Evolutionary conservation across 2,329 filamentous ascomycete genomes (phyloP), one percentile per base, ranked within the genome.

Genomic region (Trichoderma sp.): DNA sequence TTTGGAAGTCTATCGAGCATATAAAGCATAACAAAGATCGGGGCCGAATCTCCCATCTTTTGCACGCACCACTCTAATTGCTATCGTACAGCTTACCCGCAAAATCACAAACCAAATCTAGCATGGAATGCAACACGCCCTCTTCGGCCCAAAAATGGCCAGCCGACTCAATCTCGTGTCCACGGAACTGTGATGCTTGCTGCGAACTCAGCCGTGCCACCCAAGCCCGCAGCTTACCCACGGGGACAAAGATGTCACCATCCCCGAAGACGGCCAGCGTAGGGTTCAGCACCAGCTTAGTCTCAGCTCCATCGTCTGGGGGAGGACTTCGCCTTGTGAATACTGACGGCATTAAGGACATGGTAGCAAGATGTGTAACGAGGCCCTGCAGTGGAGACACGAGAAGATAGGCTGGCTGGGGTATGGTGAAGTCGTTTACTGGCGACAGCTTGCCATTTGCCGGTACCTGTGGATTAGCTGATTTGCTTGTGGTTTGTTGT

Each of bases 211-310:
- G 78, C 68, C 81, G 83, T 48, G 80, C 79, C 10, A 82, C 82
- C 94, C 94, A 97, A 1, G 82, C 79, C 12, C 86, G 84, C 72
- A 94, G 81, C 76, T 87, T 91, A 68, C 83, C 84, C 4, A 81
- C 82, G 1, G 89, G 86, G 1, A 92, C 89, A 71, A 97, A 96
- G 0, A 84, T 79, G 76, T 98, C 94, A 4, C 85, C 82, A 60
- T 90, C 87, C 1, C 94, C 94, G 74, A 89, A 97, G 0, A 97
- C 78, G 0, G 87, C 89, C 37, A 97, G 76, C 0, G 90, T 90
- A 1, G 84, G 83, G 72, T 89, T 84, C 2, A 79, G 76, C 1
- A 86, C 78, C 58, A 92, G 80, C 73, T 90, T 88, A 61, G 80
- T 78, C 67, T 89, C 86, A 1, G 82, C 81, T 1, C 70, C 76